Evolutionary conservation across 139 green algal genomes (phyloP).

Genomic region (Pseudopediastrum boryanum): DNA sequence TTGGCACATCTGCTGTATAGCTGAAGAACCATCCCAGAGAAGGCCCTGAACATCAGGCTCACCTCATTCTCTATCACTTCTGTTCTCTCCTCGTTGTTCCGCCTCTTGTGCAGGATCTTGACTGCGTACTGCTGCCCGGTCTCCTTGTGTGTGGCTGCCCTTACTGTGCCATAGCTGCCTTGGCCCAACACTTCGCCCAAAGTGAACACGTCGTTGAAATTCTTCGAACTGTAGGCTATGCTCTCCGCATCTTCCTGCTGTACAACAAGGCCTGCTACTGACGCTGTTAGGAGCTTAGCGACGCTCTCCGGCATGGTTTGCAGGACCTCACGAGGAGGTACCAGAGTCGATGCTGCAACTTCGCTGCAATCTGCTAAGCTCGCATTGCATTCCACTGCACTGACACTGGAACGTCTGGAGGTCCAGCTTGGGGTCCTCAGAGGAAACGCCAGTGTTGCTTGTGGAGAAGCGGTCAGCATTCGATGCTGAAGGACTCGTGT

Average conservation of each 20-base stretch:
- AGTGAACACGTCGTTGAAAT: constrained; percentile 17
- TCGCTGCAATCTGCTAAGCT: neutral
- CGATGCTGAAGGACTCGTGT: no score
- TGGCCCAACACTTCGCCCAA: constrained; percentile 20
- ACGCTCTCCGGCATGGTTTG: neutral
- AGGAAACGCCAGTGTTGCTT: no score
- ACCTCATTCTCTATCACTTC: constrained; percentile 47
- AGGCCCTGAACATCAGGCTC: neutral
- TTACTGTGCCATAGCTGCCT: constrained; percentile 35
- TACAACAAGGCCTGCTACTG: neutral
- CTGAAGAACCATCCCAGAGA: no score
- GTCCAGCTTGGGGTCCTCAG: no score
- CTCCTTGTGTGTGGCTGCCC: neutral
- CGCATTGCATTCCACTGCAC: no score
- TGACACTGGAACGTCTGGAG: no score
- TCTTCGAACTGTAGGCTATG: neutral
- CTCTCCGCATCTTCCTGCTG: neutral
- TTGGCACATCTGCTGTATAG: no score
- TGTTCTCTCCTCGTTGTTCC: constrained; percentile 11
- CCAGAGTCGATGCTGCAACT: neutral
- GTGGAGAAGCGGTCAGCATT: no score
- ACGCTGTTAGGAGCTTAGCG: neutral
- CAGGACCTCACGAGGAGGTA: neutral
- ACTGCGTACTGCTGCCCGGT: constrained; percentile 41
- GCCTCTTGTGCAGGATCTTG: constrained; percentile 44